Conservation (phyloP, 257 asterid species). For the Solanum chiquidenum region DNA sequence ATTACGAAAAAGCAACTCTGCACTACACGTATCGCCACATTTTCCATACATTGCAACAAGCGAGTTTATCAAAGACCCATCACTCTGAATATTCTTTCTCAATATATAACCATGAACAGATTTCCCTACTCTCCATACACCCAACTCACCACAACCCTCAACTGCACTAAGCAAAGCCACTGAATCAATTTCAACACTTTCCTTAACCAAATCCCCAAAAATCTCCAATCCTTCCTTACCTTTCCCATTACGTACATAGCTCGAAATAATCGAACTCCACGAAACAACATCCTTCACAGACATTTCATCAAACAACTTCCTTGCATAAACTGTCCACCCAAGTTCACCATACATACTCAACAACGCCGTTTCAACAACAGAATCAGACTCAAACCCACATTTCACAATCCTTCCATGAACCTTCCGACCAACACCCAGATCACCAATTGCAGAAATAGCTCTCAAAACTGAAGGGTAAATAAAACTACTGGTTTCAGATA, state of each 20-base stretch:
- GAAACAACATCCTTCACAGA: constrained; percentile 47
- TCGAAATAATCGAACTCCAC: constrained; percentile 66
- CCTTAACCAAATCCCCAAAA: constrained; percentile 44
- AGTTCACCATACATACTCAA: constrained; percentile 73
- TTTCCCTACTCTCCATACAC: constrained; percentile 38
- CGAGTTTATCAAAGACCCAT: constrained; percentile 50
- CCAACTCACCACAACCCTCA: constrained; percentile 76
- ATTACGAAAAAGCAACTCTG: too few relatives aligned
- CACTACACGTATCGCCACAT: constrained; percentile 50
- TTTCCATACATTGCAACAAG: constrained; percentile 85
- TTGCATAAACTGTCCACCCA: constrained; percentile 42
- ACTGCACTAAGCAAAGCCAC: constrained; percentile 62
- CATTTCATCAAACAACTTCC: constrained; percentile 62
- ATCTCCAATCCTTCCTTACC: constrained; percentile 41
- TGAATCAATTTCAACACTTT: constrained; percentile 46
- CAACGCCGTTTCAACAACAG: constrained; percentile 52
- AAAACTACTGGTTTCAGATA: constrained; percentile 29
- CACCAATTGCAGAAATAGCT: constrained; percentile 64
- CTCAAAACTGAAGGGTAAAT: constrained; percentile 66
- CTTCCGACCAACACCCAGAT: constrained; percentile 41
- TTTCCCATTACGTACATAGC: constrained; percentile 36
- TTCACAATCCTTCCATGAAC: constrained; percentile 60
- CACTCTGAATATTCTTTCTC: constrained; percentile 26
- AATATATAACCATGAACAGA: constrained; percentile 56
- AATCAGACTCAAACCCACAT: constrained; percentile 57